Base-by-base conservation (phyloP, 345 rosid species). In the Fremontodendron californicum region DNA sequence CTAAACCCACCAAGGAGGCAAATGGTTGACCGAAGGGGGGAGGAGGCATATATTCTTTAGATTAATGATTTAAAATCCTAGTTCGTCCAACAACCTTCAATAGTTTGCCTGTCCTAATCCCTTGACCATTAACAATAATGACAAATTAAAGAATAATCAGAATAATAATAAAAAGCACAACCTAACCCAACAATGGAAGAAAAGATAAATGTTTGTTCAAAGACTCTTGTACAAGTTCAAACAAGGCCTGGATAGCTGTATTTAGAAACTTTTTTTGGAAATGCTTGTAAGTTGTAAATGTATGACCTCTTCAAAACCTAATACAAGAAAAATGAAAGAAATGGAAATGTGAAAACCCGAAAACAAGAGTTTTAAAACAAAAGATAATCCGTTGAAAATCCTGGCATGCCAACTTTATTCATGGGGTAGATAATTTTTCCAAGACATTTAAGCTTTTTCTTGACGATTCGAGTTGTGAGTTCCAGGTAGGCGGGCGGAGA, bases 51-150 rank as follows among this genome's bases (percentile, higher is more conserved):
- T 68, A 68, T 40, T 23, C 3, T 10, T 15, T 23, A 6, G 18
- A 40, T 31, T 4, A n/a, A n/a, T n/a, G 67, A 61, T 35, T 33
- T 29, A 27, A 72, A 75, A 27, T 67, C 55, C 70, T 6, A 66
- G 78, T 77, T 75, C 19, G 79, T 72, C 84, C 89, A 87, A 81
- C 90, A 76, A 81, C 87, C 87, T 79, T 65, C n/a, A 57, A 75
- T 73, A 62, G 86, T 68, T 78, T 75, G 46, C 78, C 69, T 78
- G 84, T 86, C 82, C 51, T 23, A 49, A 49, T 86, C 82, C 12
- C 1, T 58, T 46, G 48, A 55, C 75, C 64, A 29, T 0, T 35
- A 35, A n/a, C 57, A 62, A 37, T 55, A 52, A 69, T n/a, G 35
- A 31, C n/a, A 9, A 2, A 3, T 3, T 16, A 8, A 48, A 77